phyloP scores from a whole-genome alignment of 2,329 filamentous ascomycete species.

The Ceratocystis alfenasii region DNA sequence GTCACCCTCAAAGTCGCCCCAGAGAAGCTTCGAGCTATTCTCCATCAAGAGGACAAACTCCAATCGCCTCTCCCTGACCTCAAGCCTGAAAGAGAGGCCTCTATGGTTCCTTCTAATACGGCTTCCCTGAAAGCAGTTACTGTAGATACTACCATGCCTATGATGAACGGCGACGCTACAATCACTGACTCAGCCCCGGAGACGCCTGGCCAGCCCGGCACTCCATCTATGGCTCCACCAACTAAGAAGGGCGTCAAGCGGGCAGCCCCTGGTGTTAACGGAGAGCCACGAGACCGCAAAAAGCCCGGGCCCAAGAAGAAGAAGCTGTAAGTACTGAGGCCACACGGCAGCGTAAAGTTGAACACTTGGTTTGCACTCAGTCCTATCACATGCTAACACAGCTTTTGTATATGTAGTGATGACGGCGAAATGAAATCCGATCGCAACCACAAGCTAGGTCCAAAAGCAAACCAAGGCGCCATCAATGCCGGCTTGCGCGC shows the following conservation, averaged over 20 bases:
- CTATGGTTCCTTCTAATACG: not conserved
- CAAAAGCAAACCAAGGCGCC: constrained; percentile 90
- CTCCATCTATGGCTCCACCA: constrained; percentile 51
- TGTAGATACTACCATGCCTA: constrained; percentile 25
- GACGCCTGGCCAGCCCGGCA: constrained; percentile 45
- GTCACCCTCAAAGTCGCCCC: constrained; percentile 44
- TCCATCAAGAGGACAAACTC: constrained; percentile 33
- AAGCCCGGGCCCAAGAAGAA: constrained; percentile 98
- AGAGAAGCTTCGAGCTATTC: constrained; percentile 39
- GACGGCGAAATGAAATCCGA: constrained; percentile 48
- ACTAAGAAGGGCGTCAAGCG: constrained; percentile 70
- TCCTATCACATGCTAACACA: constrained; percentile 15
- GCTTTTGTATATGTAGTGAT: constrained; percentile 33
- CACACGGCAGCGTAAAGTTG: constrained; percentile 45
- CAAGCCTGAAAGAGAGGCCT: constrained; percentile 24
- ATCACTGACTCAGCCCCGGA: constrained; percentile 45
- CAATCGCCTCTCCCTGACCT: constrained; percentile 36
- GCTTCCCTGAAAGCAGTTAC: not conserved
- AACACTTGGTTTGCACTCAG: constrained; percentile 2
- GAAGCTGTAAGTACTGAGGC: constrained; percentile 46
- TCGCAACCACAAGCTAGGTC: constrained; percentile 69
- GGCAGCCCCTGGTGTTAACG: constrained; percentile 52
- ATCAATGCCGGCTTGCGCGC: constrained; percentile 95
- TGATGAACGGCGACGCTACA: constrained; percentile 43
- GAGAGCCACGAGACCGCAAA: constrained; percentile 57